Base-by-base conservation (phyloP, 2,329 filamentous ascomycete genomes). In the Biscogniauxia sp. region DNA sequence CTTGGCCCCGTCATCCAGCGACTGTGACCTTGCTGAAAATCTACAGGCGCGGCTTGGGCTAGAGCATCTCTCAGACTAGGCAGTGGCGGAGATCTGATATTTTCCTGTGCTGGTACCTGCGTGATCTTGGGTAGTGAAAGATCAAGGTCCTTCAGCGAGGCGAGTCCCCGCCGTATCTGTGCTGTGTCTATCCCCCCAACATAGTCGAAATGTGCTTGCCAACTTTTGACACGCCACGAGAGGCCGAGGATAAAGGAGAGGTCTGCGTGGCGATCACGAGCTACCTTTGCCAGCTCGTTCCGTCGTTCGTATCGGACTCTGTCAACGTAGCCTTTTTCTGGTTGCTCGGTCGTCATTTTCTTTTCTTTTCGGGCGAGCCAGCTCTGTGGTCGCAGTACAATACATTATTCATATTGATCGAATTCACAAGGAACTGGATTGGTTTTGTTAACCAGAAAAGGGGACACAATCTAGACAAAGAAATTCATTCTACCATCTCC, bases 151-250 rank as follows among this genome's bases (percentile, higher is more conserved):
- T 52, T 53, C 20, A 56, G 26, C n/a, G 51, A 54, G 3, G 59
- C 59, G 19, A 65, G 25, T 9, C 32, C 51, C 9, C 57, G 17
- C 50, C 52, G 52, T 51, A 64, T 49, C 53, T 57, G 63, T 4
- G 50, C 55, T 7, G 59, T 61, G 51, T 68, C 61, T 26, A 70
- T 37, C 0, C 65, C 62, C 6, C 67, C 64, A 19, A 61, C 59
- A 52, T 67, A 69, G 55, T 71, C 68, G 51, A 68, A 9, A 20
- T 70, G 67, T 6, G 59, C 50, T 23, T 66, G 61, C 11, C 37
- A 55, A 15, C 56, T 60, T 1, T 54, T 60, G 37, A 64, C 26
- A 9, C 64, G 56, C 57, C 55, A 64, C 5, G 66, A 69, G 20
- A 70, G 37, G 2, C 68, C 67, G 9, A 70, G 26, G 5, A 69